phyloP scores from a whole-genome alignment of 306 rosid species.

The Pyrus pyrifolia region DNA sequence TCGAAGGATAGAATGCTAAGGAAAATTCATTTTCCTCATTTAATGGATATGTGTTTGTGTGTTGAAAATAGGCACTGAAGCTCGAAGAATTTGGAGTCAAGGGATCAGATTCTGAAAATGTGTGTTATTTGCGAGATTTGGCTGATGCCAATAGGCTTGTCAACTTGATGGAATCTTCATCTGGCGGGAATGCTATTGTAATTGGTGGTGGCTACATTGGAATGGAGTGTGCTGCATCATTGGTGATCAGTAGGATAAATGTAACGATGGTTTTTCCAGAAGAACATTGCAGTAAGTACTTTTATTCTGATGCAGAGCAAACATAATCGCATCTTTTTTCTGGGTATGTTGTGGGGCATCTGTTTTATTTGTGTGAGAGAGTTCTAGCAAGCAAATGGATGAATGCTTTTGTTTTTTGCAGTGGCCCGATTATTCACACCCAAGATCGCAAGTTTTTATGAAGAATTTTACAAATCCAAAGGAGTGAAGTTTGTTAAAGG shows the following conservation, averaged over 20 bases:
- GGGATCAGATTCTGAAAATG: constrained; percentile 91
- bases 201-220: constrained; percentile 98
- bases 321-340: neutral
- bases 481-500: constrained; percentile 87
- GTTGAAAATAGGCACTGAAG: constrained; percentile 62
- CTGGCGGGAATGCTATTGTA: constrained; percentile 87
- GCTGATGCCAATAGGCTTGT: constrained; percentile 78
- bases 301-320: neutral
- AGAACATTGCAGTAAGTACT: constrained; percentile 88
- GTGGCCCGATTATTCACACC: constrained; percentile 97
- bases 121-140: constrained; percentile 77
- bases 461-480: constrained; percentile 73
- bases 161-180: constrained; percentile 48
- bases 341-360: too few species aligned
- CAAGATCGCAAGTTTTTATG: constrained; percentile 80
- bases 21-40: neutral
- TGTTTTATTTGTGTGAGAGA: neutral
- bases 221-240: constrained; percentile 96
- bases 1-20: neutral
- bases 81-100: constrained; percentile 94
- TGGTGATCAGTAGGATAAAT: constrained; percentile 81
- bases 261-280: constrained; percentile 98
- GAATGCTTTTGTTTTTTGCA: constrained; percentile 23
- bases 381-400: neutral
- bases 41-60: neutral